Conservation (phyloP, 148 eudicot genomes). For the Vaccinium macrocarpon region DNA sequence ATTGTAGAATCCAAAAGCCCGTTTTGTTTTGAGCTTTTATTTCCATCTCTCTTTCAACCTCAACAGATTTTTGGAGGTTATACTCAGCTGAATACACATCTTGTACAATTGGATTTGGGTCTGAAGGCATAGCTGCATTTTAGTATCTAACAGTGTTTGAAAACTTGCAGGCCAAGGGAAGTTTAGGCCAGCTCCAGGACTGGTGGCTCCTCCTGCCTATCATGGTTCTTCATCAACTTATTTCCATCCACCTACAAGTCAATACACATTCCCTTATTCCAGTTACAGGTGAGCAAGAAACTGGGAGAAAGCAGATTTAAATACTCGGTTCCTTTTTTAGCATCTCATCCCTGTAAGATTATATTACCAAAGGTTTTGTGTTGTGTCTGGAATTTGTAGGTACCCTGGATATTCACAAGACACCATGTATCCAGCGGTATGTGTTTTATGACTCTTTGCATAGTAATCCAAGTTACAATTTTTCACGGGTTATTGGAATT, state of each 20-base stretch:
- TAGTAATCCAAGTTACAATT: neutral
- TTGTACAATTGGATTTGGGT: neutral
- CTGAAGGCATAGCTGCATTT: neutral
- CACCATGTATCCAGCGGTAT: conserved; percentile 46
- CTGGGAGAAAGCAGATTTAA: neutral
- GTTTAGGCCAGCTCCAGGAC: conserved; percentile 41
- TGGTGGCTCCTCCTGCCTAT: conserved; percentile 37
- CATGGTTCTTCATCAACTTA: conserved; percentile 38
- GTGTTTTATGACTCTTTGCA: conserved; percentile 8
- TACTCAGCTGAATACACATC: neutral
- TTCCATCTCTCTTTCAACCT: neutral
- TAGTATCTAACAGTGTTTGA: neutral
- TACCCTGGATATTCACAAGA: conserved; percentile 57
- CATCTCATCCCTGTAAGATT: neutral
- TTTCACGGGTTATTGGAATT: neutral
- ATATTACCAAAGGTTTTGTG: neutral
- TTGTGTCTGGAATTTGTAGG: conserved; percentile 26
- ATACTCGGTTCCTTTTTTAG: neutral
- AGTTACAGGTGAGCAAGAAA: conserved; percentile 42
- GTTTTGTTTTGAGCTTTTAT: neutral
- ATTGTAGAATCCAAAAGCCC: too few relatives aligned
- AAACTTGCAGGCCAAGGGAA: conserved; percentile 31
- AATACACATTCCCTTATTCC: conserved; percentile 46
- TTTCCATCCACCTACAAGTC: conserved; percentile 44
- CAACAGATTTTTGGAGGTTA: neutral